These are phyloP conservation scores for Alternaria novae-zelandiae DNA, from an alignment of 2,329 filamentous ascomycete genomes.

Conservation along the genomic window DNA sequence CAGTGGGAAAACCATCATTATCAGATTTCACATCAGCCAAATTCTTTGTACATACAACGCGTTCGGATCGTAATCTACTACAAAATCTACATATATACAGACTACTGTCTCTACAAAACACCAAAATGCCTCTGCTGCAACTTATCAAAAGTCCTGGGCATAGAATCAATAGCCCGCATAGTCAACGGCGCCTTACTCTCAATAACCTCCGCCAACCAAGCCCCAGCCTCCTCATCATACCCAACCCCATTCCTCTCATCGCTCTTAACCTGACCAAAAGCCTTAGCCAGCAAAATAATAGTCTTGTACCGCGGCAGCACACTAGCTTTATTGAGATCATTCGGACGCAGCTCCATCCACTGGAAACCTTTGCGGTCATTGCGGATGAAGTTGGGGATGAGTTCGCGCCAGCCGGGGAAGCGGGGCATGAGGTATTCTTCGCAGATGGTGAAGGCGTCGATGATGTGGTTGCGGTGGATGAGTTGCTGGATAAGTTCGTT, in stretches of 20 bases:
- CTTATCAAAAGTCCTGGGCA: constrained; percentile 49
- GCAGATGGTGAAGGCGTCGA: constrained; percentile 74
- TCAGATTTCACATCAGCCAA: no score
- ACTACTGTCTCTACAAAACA: background rate
- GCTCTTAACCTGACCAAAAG: constrained; percentile 42
- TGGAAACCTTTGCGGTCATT: constrained; percentile 28
- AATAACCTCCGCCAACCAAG: constrained; percentile 39
- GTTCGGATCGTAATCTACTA: background rate
- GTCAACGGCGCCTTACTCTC: constrained; percentile 48
- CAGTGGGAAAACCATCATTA: no score
- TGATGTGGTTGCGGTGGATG: constrained; percentile 63
- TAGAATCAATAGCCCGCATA: constrained; percentile 51
- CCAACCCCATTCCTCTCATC: constrained; percentile 43
- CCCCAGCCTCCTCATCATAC: constrained; percentile 23
- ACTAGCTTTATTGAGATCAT: constrained; percentile 27
- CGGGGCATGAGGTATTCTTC: constrained; percentile 79
- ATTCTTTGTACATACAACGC: background rate
- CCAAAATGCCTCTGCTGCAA: constrained; percentile 39
- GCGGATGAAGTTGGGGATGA: constrained; percentile 32
- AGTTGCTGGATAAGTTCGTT: constrained; percentile 77
- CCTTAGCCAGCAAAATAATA: constrained; percentile 51
- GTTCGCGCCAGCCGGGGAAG: constrained; percentile 74
- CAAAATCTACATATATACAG: background rate
- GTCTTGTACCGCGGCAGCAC: constrained; percentile 54
- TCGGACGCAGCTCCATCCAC: constrained; percentile 38